These are phyloP conservation scores for Arachis hypogaea DNA, from an alignment of 306 rosid genomes.

Conservation along the genomic window DNA sequence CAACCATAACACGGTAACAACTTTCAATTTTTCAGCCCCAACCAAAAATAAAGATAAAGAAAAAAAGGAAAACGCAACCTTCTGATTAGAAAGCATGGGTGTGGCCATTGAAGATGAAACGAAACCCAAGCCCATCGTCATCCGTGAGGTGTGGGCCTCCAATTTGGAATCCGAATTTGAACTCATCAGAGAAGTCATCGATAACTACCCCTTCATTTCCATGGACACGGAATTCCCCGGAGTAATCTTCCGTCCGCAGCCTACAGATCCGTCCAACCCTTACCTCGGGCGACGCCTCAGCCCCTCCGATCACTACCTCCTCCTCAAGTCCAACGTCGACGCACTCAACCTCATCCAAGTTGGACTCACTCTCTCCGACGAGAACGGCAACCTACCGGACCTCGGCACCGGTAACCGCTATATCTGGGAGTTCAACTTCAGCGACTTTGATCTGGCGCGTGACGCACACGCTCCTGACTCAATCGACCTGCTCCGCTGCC, in stretches of 20 bases:
- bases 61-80: not conserved
- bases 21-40: not conserved
- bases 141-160: slow-evolving; percentile 70
- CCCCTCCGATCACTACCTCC: slow-evolving; percentile 62
- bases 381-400: slow-evolving; percentile 65
- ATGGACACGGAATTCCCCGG: slow-evolving; percentile 92
- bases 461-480: slow-evolving; percentile 63
- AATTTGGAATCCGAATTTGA: slow-evolving; percentile 60
- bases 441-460: slow-evolving; percentile 61
- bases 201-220: slow-evolving; percentile 59
- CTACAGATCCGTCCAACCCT: not conserved
- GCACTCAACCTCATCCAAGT: slow-evolving; percentile 74
- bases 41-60: no score
- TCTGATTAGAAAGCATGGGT: not conserved
- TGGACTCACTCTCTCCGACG: slow-evolving; percentile 76
- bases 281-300: slow-evolving; percentile 26
- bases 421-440: slow-evolving; percentile 81
- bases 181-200: slow-evolving; percentile 41
- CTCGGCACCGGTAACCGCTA: slow-evolving; percentile 47
- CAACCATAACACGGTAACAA: not conserved
- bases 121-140: slow-evolving; percentile 42
- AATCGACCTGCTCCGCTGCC: slow-evolving; percentile 62
- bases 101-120: slow-evolving; percentile 25
- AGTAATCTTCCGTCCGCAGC: slow-evolving; percentile 43
- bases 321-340: slow-evolving; percentile 77